phyloP scores from a whole-genome alignment of 169 alveolate species.

The Plasmodium falciparum region DNA sequence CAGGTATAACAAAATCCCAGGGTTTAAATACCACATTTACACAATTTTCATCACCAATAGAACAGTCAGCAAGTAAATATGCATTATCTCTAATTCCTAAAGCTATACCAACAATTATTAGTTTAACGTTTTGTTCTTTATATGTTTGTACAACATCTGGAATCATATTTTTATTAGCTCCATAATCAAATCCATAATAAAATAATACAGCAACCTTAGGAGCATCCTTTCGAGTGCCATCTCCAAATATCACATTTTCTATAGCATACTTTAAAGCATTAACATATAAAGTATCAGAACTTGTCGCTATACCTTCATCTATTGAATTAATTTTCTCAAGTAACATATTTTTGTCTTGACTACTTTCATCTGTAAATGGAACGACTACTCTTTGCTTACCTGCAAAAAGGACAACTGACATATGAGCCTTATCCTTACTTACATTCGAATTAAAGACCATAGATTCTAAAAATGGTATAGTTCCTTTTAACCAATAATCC shows the following conservation, averaged over 20 bases:
- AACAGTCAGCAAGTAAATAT: conserved; percentile 59
- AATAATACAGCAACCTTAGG: conserved; percentile 65
- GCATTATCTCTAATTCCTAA: conserved; percentile 55
- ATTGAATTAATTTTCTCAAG: conserved; percentile 43
- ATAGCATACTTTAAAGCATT: conserved; percentile 57
- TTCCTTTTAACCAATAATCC: conserved; percentile 70
- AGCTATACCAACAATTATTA: conserved; percentile 62
- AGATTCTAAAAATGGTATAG: conserved; percentile 72
- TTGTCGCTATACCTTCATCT: conserved; percentile 16
- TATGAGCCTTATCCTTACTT: conserved; percentile 72
- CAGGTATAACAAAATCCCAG: conserved; percentile 70
- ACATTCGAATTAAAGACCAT: conserved; percentile 55
- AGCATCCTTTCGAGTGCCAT: conserved; percentile 66
- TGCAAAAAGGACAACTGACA: conserved; percentile 52
- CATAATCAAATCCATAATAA: conserved; percentile 71
- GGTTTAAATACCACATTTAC: conserved; percentile 47
- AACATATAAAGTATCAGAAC: conserved; percentile 38
- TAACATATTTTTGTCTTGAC: conserved; percentile 66
- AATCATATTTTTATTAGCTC: conserved; percentile 56
- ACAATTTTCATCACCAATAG: conserved; percentile 42
- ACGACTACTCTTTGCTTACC: conserved; percentile 22
- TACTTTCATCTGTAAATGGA: conserved; percentile 69
- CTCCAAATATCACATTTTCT: conserved; percentile 62
- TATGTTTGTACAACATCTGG: conserved; percentile 68
- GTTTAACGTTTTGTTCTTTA: conserved; percentile 34